Conservation (phyloP, 371 early-diverging fungal genomes). For the Syncephalastrum sp. region DNA sequence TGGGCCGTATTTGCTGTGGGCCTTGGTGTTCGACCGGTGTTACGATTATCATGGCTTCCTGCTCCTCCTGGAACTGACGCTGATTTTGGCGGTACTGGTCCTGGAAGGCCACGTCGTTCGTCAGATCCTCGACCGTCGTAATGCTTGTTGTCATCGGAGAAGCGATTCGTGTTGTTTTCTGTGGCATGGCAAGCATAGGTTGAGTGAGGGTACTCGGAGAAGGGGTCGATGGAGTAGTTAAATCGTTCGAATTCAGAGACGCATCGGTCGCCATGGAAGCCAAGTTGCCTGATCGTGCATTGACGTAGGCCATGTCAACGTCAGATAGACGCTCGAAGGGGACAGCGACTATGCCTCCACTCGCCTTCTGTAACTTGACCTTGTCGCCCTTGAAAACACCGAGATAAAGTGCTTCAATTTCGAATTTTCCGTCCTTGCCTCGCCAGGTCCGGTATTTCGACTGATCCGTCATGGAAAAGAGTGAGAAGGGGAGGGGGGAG, state of each 20-base stretch:
- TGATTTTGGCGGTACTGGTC: too few relatives aligned
- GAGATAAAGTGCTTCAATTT: slow-evolving; percentile 34
- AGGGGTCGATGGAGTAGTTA: too few relatives aligned
- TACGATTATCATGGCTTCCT: slow-evolving; percentile 1
- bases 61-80: neutral
- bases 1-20: slow-evolving; percentile 19
- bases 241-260: too few relatives aligned
- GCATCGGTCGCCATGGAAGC: too few relatives aligned
- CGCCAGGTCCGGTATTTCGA: slow-evolving; percentile 17
- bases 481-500: slow-evolving; percentile 12
- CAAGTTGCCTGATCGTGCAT: slow-evolving; percentile 8
- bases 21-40: slow-evolving; percentile 9
- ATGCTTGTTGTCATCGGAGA: too few relatives aligned
- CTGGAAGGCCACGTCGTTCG: too few relatives aligned
- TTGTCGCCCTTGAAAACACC: slow-evolving; percentile 39
- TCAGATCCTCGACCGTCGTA: too few relatives aligned
- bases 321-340: slow-evolving; percentile 34
- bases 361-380: slow-evolving; percentile 36
- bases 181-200: too few relatives aligned
- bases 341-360: slow-evolving; percentile 37
- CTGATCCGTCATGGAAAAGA: neutral
- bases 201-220: too few relatives aligned
- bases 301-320: slow-evolving; percentile 35
- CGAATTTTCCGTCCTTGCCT: slow-evolving; percentile 39
- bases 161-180: too few relatives aligned